Evolutionary conservation across 441 rosid genomes (phyloP).

Genomic region (Populus hybrid): DNA sequence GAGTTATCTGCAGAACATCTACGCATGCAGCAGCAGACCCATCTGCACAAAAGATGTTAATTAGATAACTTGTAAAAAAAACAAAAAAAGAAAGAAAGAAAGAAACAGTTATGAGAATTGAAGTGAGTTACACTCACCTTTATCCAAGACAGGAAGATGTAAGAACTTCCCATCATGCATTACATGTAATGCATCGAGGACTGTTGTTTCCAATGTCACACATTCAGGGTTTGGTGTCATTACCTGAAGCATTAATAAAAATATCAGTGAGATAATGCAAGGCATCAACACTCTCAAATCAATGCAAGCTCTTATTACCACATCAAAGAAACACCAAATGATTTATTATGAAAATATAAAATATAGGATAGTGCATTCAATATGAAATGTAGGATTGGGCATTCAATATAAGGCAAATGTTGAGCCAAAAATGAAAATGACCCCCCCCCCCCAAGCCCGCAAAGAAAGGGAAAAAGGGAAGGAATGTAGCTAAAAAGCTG

Average conservation of each 20-base stretch:
- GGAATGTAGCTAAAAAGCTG: background rate
- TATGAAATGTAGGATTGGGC: background rate
- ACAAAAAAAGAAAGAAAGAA: background rate
- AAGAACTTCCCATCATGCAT: slow-evolving; percentile 94
- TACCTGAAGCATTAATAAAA: slow-evolving; percentile 41
- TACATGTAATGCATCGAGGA: slow-evolving; percentile 80
- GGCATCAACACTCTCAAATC: slow-evolving; percentile 3
- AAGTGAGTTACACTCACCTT: slow-evolving; percentile 37
- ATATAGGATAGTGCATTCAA: background rate
- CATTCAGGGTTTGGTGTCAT: slow-evolving; percentile 90
- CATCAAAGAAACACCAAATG: background rate
- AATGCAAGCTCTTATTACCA: background rate
- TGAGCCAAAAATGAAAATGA: background rate
- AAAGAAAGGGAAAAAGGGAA: background rate
- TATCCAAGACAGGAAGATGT: slow-evolving; percentile 87
- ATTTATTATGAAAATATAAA: background rate
- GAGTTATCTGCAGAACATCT: slow-evolving; percentile 87
- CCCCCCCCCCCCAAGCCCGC: background rate
- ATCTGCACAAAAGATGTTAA: slow-evolving; percentile 40
- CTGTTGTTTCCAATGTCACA: slow-evolving; percentile 66
- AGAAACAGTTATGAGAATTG: background rate
- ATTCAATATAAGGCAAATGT: background rate
- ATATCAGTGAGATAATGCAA: background rate
- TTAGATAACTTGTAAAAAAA: background rate
- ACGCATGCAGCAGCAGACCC: slow-evolving; percentile 63